Evolutionary conservation across 257 asterid species (phyloP).

Genomic region (Haberlea rhodopensis): DNA sequence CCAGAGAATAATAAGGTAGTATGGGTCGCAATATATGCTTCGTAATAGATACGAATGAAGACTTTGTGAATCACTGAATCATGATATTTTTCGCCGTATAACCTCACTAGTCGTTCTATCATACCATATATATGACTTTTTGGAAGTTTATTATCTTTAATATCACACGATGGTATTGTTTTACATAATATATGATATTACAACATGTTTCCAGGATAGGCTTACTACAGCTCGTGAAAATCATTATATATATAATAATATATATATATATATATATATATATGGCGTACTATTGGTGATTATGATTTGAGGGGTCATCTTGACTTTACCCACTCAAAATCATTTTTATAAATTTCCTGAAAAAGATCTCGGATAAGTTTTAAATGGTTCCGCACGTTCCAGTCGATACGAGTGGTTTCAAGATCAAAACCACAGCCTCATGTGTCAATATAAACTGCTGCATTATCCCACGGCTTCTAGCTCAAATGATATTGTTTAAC

Average conservation of each 20-base stretch:
- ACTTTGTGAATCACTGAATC: too few species aligned
- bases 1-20: not conserved
- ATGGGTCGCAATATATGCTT: not conserved
- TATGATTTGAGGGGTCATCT: slow-evolving; percentile 44
- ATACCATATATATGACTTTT: too few species aligned
- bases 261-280: not conserved
- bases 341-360: slow-evolving; percentile 16
- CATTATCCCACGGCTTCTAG: too few species aligned
- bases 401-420: slow-evolving; percentile 1
- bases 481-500: too few species aligned
- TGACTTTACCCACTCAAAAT: slow-evolving; percentile 28
- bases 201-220: not conserved
- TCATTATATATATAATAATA: not conserved
- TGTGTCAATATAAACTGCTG: too few species aligned
- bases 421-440: not conserved
- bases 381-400: slow-evolving; percentile 27
- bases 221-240: too few species aligned
- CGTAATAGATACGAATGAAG: too few species aligned
- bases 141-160: too few species aligned
- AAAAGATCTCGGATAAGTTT: not conserved
- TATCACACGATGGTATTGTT: too few species aligned
- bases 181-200: not conserved
- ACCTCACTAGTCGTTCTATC: too few species aligned
- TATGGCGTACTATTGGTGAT: slow-evolving; percentile 22
- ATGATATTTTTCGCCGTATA: not conserved